phyloP scores from a whole-genome alignment of 176 grass and related monocot species.

The Canna indica region DNA sequence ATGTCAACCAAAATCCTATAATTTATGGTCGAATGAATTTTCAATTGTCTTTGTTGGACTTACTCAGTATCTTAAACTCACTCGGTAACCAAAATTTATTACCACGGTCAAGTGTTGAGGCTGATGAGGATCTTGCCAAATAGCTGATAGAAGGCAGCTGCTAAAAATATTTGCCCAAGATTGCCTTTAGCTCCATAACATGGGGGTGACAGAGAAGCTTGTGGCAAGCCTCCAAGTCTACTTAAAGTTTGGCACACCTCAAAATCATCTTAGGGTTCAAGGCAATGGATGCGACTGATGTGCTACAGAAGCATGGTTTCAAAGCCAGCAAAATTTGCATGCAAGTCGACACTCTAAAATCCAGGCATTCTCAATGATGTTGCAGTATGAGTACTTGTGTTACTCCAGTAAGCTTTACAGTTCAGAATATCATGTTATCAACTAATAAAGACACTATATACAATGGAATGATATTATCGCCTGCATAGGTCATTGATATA shows the following conservation, averaged over 20 bases:
- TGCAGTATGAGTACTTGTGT: no score
- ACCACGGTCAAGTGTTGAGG: neutral
- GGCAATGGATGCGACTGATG: neutral
- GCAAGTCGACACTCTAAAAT: no score
- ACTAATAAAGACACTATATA: no score
- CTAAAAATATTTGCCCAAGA: neutral
- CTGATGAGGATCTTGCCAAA: neutral
- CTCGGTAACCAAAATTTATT: neutral
- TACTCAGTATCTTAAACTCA: neutral
- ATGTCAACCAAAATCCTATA: neutral
- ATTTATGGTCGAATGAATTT: no score
- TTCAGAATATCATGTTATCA: no score
- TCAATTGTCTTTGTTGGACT: no score
- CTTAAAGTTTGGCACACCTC: neutral
- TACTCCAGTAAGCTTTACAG: no score
- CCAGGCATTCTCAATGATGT: no score
- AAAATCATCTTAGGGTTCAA: neutral
- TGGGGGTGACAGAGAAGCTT: neutral
- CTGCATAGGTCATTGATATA: no score
- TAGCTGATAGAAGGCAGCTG: neutral
- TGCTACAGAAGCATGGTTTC: neutral
- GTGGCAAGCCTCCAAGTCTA: neutral
- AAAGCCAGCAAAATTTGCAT: neutral
- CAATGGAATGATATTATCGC: no score
- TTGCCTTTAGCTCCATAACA: neutral